Evolutionary conservation across 1,284 basidiomycete genomes (phyloP), one percentile per base, ranked within the genome.

Genomic region (Amylostereum chailletii): DNA sequence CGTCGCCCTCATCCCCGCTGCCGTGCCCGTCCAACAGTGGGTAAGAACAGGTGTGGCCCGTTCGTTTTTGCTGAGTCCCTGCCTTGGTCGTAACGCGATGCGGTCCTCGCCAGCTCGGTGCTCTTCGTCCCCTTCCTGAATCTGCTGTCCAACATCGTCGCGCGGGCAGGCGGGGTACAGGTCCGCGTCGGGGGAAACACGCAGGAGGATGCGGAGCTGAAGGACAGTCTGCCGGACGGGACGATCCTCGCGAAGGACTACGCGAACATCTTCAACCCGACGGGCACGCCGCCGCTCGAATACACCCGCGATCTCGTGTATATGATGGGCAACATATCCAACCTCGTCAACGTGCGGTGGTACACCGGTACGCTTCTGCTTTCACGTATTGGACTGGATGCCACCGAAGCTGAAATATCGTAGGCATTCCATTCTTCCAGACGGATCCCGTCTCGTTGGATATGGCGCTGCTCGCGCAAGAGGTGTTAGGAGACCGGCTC

Each of bases 181-280:
- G 65, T 90, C 11, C 81, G 87, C 41, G 73, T 90, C 3, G 88
- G 87, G 34, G 88, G 87, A 48, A 90, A 90, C 63, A 83, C 83
- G 1, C 85, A 88, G 58, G 84, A 88, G 53, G 74, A 69, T 29
- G 79, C 81, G 7, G 53, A 54, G 1, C 49, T 66, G 47, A 60
- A 64, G 8, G 43, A 40, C 11, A 57, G 51, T 42, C 55, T 66
- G 3, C 54, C 57, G 2, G 54, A 62, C 36, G 54, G 53, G 32
- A 37, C 47, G 1, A 53, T 50, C 34, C 39, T 57, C 30, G 50
- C 50, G 38, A 62, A 61, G 44, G 55, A 57, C 42, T 42, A 43
- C 6, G 44, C 33, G 9, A 50, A 50, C 19, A n/a, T 52, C 4
- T 58, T 51, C 27, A 58, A 58, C 44, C 55, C 57, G 59, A 80